These are phyloP conservation scores for Phytopythium ostracodes DNA, from an alignment of 352 stramenopile species.

Conservation along the genomic window DNA sequence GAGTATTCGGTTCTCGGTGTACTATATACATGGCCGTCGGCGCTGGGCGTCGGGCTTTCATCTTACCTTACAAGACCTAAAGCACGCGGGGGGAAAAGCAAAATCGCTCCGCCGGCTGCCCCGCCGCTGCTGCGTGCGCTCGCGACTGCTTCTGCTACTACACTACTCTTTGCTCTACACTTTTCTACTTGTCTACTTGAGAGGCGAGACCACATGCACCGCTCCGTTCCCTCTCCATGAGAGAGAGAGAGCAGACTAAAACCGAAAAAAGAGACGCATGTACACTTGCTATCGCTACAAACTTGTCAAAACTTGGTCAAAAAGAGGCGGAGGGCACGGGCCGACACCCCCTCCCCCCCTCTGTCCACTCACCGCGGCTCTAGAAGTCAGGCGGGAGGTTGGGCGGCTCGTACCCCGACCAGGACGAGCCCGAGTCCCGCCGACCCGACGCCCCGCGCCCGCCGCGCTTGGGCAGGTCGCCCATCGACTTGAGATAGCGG, in stretches of 20 bases:
- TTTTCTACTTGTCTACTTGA: constrained; percentile 5
- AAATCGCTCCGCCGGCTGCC: not conserved
- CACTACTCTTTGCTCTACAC: constrained; percentile 7
- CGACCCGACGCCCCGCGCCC: constrained; percentile 23
- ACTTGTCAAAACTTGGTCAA: constrained; percentile 25
- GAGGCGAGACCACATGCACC: constrained; percentile 2
- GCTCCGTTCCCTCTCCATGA: not conserved
- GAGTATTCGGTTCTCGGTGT: not conserved
- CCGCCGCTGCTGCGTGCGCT: not conserved
- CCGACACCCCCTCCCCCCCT: too few species aligned
- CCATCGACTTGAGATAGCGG: constrained; percentile 70
- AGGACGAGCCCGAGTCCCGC: constrained; percentile 57
- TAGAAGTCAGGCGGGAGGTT: constrained; percentile 35
- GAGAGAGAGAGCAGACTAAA: not conserved
- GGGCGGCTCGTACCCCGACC: constrained; percentile 43
- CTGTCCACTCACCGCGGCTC: too few species aligned
- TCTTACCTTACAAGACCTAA: constrained; percentile 8
- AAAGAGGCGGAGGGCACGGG: not conserved
- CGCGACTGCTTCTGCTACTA: constrained; percentile 6
- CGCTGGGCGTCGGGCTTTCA: not conserved
- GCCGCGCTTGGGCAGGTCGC: constrained; percentile 33
- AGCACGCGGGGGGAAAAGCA: constrained; percentile 1
- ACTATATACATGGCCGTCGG: not conserved
- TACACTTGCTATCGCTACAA: constrained; percentile 15
- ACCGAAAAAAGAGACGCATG: constrained; percentile 2